These are phyloP conservation scores for Kluyveromyces marxianus DNA, from an alignment of 1,139 yeast genomes.

Conservation along the genomic window DNA sequence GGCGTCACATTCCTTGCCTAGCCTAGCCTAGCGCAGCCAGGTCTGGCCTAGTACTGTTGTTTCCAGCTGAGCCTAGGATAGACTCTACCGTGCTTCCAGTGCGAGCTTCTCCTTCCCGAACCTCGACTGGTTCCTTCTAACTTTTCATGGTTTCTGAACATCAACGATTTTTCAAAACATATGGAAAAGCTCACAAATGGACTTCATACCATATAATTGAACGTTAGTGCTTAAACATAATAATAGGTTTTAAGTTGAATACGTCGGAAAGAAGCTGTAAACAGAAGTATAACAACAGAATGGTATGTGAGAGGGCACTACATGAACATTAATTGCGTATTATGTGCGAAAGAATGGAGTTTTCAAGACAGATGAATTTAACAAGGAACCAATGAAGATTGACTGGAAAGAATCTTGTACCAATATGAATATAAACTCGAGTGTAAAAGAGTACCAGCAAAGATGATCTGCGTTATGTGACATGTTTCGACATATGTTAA, in stretches of 20 bases:
- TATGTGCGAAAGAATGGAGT: not conserved
- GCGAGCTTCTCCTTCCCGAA: not conserved
- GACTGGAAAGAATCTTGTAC: not conserved
- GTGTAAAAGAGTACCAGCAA: too few species aligned
- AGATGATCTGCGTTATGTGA: too few species aligned
- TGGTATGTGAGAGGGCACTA: conserved; percentile 6
- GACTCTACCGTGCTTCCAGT: too few species aligned
- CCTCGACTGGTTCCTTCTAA: not conserved
- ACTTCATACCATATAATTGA: not conserved
- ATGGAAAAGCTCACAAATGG: not conserved
- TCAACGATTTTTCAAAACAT: conserved; percentile 1
- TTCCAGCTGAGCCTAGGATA: too few species aligned
- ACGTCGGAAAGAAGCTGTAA: conserved; percentile 6
- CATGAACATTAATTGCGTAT: not conserved
- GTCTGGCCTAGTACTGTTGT: too few species aligned
- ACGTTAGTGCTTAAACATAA: too few species aligned
- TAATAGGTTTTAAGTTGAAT: not conserved
- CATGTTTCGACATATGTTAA: too few species aligned
- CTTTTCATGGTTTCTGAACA: not conserved
- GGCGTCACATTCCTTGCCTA: too few species aligned
- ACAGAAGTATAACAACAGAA: conserved; percentile 10
- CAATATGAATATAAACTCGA: too few species aligned
- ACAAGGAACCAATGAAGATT: not conserved
- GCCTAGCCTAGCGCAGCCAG: too few species aligned
- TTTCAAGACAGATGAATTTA: not conserved